These are phyloP conservation scores for Vigna trinervia DNA, from an alignment of 306 rosid species.

Conservation along the genomic window DNA sequence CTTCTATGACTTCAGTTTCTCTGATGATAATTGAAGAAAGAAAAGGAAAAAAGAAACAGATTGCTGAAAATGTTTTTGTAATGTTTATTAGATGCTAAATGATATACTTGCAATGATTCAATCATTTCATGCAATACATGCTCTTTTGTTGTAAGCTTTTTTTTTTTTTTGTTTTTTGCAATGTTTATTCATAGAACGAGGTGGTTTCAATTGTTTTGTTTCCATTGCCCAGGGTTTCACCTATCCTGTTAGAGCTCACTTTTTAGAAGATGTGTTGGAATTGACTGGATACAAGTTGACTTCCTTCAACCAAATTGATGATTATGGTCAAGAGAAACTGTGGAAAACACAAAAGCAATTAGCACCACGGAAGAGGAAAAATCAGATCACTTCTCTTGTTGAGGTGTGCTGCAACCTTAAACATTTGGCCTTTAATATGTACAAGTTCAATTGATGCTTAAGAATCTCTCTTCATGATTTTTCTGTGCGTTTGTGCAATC, in stretches of 20 bases:
- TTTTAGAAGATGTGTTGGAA: slow-evolving; percentile 92
- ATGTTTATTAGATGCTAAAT: background rate
- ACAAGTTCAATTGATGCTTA: slow-evolving; percentile 1
- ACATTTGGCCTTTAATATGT: slow-evolving; percentile 22
- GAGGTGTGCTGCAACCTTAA: slow-evolving; percentile 64
- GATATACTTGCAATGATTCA: too few relatives aligned
- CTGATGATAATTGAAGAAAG: slow-evolving; percentile 32
- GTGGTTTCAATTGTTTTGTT: slow-evolving; percentile 42
- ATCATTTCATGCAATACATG: too few relatives aligned
- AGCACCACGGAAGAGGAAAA: slow-evolving; percentile 86
- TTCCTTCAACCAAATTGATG: slow-evolving; percentile 92
- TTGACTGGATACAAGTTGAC: slow-evolving; percentile 84
- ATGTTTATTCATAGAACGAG: background rate
- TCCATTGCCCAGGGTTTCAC: slow-evolving; percentile 78
- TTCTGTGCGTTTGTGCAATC: slow-evolving; percentile 5
- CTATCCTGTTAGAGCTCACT: slow-evolving; percentile 81
- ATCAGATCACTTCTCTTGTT: slow-evolving; percentile 86
- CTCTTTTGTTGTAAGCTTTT: slow-evolving; percentile 33
- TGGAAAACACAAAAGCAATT: slow-evolving; percentile 97
- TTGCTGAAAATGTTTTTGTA: background rate
- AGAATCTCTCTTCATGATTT: slow-evolving; percentile 22
- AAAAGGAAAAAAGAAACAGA: background rate
- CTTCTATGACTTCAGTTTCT: slow-evolving; percentile 24
- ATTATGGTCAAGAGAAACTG: slow-evolving; percentile 96
- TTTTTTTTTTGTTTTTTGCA: slow-evolving; percentile 38